phyloP scores from a whole-genome alignment of 2,329 filamentous ascomycete species.

The Ophiocordyceps robertsii region DNA sequence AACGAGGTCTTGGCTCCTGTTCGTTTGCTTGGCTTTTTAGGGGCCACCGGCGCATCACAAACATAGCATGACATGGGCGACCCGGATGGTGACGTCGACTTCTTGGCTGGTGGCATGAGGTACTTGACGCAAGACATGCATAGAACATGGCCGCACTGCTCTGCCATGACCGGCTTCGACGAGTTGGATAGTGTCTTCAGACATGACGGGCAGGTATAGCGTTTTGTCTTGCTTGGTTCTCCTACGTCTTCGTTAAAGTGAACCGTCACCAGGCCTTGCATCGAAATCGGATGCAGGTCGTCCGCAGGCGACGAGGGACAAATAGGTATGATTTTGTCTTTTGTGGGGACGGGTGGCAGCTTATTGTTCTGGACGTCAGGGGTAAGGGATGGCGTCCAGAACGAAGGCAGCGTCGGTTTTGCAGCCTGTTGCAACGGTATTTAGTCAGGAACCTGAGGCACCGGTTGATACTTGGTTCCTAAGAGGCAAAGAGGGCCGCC shows the following conservation, averaged over 20 bases:
- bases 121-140: slow-evolving; percentile 75
- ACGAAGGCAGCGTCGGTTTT: slow-evolving; percentile 64
- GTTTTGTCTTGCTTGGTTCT: slow-evolving; percentile 27
- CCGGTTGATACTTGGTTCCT: background rate
- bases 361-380: slow-evolving; percentile 36
- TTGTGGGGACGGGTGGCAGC: slow-evolving; percentile 43
- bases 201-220: slow-evolving; percentile 65
- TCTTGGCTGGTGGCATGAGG: slow-evolving; percentile 46
- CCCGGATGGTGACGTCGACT: slow-evolving; percentile 28
- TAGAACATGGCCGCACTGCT: slow-evolving; percentile 82
- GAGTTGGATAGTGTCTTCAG: slow-evolving; percentile 71
- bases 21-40: slow-evolving; percentile 24
- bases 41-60: slow-evolving; percentile 66
- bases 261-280: slow-evolving; percentile 65
- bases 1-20: slow-evolving; percentile 37
- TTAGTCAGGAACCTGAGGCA: slow-evolving; percentile 2
- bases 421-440: slow-evolving; percentile 29
- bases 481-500: slow-evolving; percentile 1
- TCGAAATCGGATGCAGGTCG: slow-evolving; percentile 58
- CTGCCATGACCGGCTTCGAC: slow-evolving; percentile 68
- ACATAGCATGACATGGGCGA: slow-evolving; percentile 56
- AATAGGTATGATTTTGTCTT: slow-evolving; percentile 52
- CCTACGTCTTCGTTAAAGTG: slow-evolving; percentile 60
- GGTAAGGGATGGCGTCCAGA: slow-evolving; percentile 84
- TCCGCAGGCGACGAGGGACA: slow-evolving; percentile 63